A percentile compares a stretch with the other conserved stretches of the same genome.
These are phyloP conservation scores for Rhexocercosporidium sp. DNA, from an alignment of 2,329 filamentous ascomycete genomes.

Conservation along the genomic window DNA sequence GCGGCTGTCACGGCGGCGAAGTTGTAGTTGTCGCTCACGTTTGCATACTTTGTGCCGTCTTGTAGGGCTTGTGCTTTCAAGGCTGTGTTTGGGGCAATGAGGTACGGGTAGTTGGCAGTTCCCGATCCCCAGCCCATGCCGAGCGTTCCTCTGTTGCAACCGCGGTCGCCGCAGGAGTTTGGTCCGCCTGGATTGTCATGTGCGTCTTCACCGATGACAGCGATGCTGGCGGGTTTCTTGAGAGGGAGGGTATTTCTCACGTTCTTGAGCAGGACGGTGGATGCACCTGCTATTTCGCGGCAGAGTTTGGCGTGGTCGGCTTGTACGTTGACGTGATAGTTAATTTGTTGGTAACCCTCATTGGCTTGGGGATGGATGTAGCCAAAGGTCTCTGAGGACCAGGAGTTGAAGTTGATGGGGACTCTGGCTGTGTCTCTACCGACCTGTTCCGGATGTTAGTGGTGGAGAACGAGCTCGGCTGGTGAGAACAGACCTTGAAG, in stretches of 20 bases:
- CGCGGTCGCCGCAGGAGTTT: slow-evolving; percentile 70
- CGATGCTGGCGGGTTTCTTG: slow-evolving; percentile 74
- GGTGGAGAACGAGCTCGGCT: neutral
- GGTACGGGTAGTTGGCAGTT: slow-evolving; percentile 74
- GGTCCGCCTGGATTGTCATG: slow-evolving; percentile 76
- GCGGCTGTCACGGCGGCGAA: slow-evolving; percentile 61
- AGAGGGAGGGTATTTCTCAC: slow-evolving; percentile 71
- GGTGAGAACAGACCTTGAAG: slow-evolving; percentile 58
- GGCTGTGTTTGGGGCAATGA: slow-evolving; percentile 75
- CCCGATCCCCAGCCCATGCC: slow-evolving; percentile 84
- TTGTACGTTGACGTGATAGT: slow-evolving; percentile 83
- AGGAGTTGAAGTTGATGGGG: slow-evolving; percentile 84
- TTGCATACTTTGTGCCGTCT: slow-evolving; percentile 66
- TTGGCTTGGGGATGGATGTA: slow-evolving; percentile 41
- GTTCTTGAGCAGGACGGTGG: slow-evolving; percentile 90
- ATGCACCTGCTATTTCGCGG: slow-evolving; percentile 77
- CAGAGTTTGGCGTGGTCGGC: slow-evolving; percentile 75
- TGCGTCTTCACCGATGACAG: slow-evolving; percentile 82
- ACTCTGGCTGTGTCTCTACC: slow-evolving; percentile 48
- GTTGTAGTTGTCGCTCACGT: slow-evolving; percentile 67
- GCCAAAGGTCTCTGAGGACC: slow-evolving; percentile 77
- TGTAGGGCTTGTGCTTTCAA: slow-evolving; percentile 66
- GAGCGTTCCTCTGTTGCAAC: slow-evolving; percentile 64
- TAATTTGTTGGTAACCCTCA: slow-evolving; percentile 55
- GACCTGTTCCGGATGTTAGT: slow-evolving; percentile 24